Base-by-base conservation (phyloP, 257 asterid genomes). In the Henckelia pumila region DNA sequence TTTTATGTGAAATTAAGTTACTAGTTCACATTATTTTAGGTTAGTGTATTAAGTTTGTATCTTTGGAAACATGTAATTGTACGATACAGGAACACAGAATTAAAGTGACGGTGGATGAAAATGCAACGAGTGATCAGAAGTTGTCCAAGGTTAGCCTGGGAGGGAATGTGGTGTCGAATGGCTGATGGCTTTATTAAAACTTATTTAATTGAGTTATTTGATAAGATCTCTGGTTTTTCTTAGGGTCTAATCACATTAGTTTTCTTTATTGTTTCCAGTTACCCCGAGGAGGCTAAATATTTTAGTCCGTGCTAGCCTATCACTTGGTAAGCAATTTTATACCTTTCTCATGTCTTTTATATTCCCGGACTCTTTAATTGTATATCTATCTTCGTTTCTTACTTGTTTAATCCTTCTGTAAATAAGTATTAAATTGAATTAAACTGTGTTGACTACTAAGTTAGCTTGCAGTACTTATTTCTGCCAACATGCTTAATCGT, bases 181-280 rank as follows among this genome's bases (percentile, higher is more conserved):
- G 30, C 30, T 28, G 30, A 28, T 28, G 30, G 4, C 65, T 56
- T 67, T 17, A 50, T 75, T 44, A 17, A 13, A 50, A 23, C 53
- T 47, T 49, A n/a, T n/a, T 58, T 28, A 4, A 64, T 72, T 59
- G 47, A 55, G 24, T 28, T 74, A 11, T 61, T 21, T 64, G 60
- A 60, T 52, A 6, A 29, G 40, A 40, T 66, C 66, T 33, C 33
- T 56, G 33, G 47, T 55, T 63, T 16, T n/a, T n/a, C 19, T 22
- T 47, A 65, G 57, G 73, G 16, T 70, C 66, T 71, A 59, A 66
- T 75, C 68, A 33, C 55, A 32, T 71, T 72, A 9, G 49, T 56
- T 25, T 63, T n/a, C 30, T 28, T 83, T 72, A 44, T 76, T 58
- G 65, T 68, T 73, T 63, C 81, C 90, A 89, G 96, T 81, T 7